Base-by-base conservation (phyloP, 306 rosid genomes). In the Inga leiocalycina region DNA sequence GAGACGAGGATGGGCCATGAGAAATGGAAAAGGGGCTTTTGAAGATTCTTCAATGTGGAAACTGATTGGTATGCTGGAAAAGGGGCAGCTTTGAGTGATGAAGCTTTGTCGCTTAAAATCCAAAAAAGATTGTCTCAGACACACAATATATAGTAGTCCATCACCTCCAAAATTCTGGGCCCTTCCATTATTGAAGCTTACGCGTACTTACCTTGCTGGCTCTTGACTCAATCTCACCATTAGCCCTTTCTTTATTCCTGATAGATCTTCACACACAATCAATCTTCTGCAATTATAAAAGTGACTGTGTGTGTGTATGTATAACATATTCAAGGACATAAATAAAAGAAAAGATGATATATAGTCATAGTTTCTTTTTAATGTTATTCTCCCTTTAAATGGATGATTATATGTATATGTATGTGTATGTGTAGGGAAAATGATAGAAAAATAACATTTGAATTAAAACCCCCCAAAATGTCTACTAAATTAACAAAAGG, bases 1-100 rank as follows among this genome's bases (percentile, higher is more conserved):
- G 32, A 34, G 71, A 74, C 13, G 11, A 44, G 43, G 20, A 45
- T 84, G 84, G 84, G 30, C 71, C 84, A 68, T 75, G 41, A 46
- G 35, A 46, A 45, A 71, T 39, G 39, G 14, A 61, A 68, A 16
- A 54, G 56, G 43, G 27, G 27, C 61, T 56, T 75, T 82, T 49
- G 48, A 67, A 51, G 75, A 76, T 64, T 74, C 81, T 30, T 34
- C 19, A 30, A 44, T 5, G 20, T 41, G 71, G 39, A 62, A 34
- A 24, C 56, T 51, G 76, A 79, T 79, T 79, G 76, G 76, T 37
- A 35, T 35, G 76, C 48, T 20, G 14, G 59, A 6, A 56, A 70
- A 30, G 64, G 76, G 19, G 54, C 82, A 67, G 49, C 48, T 20
- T 20, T 13, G 49, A 72, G 39, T 59, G 65, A 59, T 9, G 51